These are phyloP conservation scores for Globisporangium sylvaticum DNA, from an alignment of 352 stramenopile genomes.

Conservation along the genomic window DNA sequence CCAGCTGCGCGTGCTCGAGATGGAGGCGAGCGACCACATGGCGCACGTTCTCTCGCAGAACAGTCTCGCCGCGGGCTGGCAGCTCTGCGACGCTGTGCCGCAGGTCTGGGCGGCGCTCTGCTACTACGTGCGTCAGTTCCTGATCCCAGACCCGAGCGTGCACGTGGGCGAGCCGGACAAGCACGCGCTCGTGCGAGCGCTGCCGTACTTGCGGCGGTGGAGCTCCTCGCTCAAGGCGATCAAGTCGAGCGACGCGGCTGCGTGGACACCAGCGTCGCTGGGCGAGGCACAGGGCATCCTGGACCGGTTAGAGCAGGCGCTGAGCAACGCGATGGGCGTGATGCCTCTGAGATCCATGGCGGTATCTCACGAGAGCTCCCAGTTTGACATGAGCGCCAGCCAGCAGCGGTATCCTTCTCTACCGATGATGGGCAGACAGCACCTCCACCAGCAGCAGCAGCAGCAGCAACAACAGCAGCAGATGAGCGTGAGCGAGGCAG, in stretches of 20 bases:
- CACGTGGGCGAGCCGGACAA: conserved; percentile 43
- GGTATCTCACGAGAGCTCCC: neutral
- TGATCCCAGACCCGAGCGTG: conserved; percentile 30
- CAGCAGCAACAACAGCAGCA: conserved; percentile 23
- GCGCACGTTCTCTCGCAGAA: conserved; percentile 28
- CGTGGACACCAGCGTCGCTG: conserved; percentile 47
- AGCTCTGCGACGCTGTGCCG: conserved; percentile 30
- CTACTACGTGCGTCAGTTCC: conserved; percentile 56
- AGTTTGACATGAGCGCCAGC: conserved; percentile 6
- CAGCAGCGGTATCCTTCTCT: conserved; percentile 20
- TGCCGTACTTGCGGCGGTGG: conserved; percentile 58
- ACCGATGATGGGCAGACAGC: conserved; percentile 20
- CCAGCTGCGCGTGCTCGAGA: conserved; percentile 45
- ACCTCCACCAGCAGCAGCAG: conserved; percentile 17
- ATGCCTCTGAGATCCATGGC: conserved; percentile 7
- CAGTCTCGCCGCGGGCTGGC: conserved; percentile 33
- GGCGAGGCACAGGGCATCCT: conserved; percentile 53
- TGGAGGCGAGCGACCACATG: conserved; percentile 34
- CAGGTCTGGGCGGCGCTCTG: conserved; percentile 58
- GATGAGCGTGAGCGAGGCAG: conserved; percentile 15
- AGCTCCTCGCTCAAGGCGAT: conserved; percentile 33
- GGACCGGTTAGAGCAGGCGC: conserved; percentile 48
- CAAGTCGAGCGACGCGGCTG: conserved; percentile 28
- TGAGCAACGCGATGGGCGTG: conserved; percentile 20
- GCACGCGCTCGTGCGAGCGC: conserved; percentile 36